phyloP scores from a whole-genome alignment of 495 filamentous ascomycete genomes.

The Darksidea phi region DNA sequence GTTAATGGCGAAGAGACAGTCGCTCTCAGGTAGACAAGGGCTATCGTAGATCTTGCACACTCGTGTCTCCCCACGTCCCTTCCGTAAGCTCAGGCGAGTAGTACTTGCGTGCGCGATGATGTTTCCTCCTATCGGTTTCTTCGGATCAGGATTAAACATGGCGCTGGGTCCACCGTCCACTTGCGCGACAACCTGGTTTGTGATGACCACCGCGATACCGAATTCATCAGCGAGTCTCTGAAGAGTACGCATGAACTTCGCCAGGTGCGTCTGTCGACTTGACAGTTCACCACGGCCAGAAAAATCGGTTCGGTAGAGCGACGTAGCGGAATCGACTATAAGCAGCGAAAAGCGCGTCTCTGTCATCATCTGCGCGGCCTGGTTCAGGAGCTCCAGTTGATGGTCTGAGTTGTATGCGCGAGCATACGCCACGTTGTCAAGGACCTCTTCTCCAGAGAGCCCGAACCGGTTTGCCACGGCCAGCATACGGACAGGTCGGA shows the following conservation, averaged over 20 bases:
- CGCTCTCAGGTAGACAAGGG: constrained; percentile 92
- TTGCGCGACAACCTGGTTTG: constrained; percentile 97
- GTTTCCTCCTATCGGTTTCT: constrained; percentile 98
- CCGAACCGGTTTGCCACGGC: constrained; percentile 92
- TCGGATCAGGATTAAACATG: constrained; percentile 99
- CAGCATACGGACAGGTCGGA: constrained; percentile 85
- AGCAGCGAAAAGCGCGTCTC: constrained; percentile 95
- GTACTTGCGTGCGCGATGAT: constrained; percentile 98
- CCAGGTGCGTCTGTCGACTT: constrained; percentile 84
- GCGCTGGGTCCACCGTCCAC: constrained; percentile 92
- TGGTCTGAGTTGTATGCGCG: constrained; percentile 98
- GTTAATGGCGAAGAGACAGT: constrained; percentile 94
- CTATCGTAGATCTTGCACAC: constrained; percentile 99
- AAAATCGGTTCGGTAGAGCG: constrained; percentile 94
- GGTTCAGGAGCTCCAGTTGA: constrained; percentile 88
- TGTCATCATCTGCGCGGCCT: constrained; percentile 98
- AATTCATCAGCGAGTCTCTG: constrained; percentile 96
- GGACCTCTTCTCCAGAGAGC: constrained; percentile 90
- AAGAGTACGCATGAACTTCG: constrained; percentile 94
- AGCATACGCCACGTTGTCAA: constrained; percentile 97
- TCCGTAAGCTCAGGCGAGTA: constrained; percentile 85
- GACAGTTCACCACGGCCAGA: constrained; percentile 90
- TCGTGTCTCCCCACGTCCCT: constrained; percentile 90
- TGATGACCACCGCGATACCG: constrained; percentile 97
- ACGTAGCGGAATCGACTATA: constrained; percentile 91